phyloP scores from a whole-genome alignment of 306 rosid species.

The Parietaria judaica region DNA sequence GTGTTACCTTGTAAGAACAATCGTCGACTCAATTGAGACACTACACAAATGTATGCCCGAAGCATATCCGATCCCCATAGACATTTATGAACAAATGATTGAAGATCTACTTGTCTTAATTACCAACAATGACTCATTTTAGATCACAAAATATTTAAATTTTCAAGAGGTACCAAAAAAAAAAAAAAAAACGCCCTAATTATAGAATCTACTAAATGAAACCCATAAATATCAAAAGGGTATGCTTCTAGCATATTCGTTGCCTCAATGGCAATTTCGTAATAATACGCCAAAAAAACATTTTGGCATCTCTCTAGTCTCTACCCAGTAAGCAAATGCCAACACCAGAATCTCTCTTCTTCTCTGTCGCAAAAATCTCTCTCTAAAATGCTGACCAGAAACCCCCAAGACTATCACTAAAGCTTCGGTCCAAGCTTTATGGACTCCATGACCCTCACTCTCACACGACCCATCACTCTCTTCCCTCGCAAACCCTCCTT shows the following conservation, averaged over 20 bases:
- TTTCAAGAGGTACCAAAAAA: not conserved
- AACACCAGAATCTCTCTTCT: not conserved
- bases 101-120: too few relatives aligned
- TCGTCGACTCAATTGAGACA: too few relatives aligned
- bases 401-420: not conserved
- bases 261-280: not conserved
- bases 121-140: too few relatives aligned
- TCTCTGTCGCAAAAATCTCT: not conserved
- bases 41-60: too few relatives aligned
- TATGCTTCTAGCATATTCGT: conserved; percentile 20
- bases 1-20: too few relatives aligned
- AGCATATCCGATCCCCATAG: too few relatives aligned
- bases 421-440: conserved; percentile 22
- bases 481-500: conserved; percentile 12
- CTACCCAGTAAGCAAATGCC: too few relatives aligned
- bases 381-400: conserved; percentile 46
- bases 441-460: conserved; percentile 37
- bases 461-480: conserved; percentile 12
- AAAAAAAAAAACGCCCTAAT: not conserved
- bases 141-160: too few relatives aligned
- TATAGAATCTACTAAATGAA: too few relatives aligned
- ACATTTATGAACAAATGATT: too few relatives aligned
- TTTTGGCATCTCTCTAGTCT: too few relatives aligned
- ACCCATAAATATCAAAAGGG: not conserved
- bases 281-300: too few relatives aligned